Evolutionary conservation across 1,284 basidiomycete genomes (phyloP).

Genomic region (Prillingera fragicola): DNA sequence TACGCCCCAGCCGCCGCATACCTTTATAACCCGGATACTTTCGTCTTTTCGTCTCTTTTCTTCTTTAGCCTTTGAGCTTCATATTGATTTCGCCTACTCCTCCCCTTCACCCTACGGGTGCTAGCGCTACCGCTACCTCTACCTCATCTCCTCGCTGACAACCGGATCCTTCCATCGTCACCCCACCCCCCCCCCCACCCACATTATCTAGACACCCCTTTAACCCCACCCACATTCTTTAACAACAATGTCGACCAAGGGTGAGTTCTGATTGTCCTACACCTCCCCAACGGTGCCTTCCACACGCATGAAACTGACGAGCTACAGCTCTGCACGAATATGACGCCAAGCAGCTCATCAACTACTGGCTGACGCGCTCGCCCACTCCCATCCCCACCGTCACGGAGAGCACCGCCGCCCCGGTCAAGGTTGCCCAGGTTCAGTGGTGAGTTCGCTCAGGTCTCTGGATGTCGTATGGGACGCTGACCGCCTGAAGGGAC

Average conservation of each 20-base stretch:
- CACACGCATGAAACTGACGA: background rate
- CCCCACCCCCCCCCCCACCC: too few species aligned
- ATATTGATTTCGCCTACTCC: too few species aligned
- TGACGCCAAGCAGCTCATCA: constrained; percentile 88
- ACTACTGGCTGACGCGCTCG: constrained; percentile 87
- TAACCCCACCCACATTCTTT: too few species aligned
- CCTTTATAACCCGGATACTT: too few species aligned
- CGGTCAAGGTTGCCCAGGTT: constrained; percentile 49
- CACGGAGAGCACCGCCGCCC: constrained; percentile 44
- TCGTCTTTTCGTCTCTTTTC: too few species aligned
- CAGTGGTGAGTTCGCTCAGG: constrained; percentile 38
- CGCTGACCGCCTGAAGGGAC: constrained; percentile 61
- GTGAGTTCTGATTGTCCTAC: constrained; percentile 26
- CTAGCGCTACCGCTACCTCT: too few species aligned
- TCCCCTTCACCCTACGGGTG: too few species aligned
- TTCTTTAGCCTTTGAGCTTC: too few species aligned
- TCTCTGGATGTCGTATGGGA: background rate
- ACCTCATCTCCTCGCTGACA: too few species aligned
- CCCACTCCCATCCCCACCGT: constrained; percentile 54
- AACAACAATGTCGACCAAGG: constrained; percentile 49
- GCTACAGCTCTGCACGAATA: constrained; percentile 78
- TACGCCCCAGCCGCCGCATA: too few species aligned
- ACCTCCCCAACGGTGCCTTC: background rate
- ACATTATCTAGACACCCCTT: too few species aligned
- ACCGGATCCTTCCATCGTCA: too few species aligned